These are phyloP conservation scores for Aspergillus versicolor DNA, from an alignment of 2,329 filamentous ascomycete genomes.

Conservation along the genomic window DNA sequence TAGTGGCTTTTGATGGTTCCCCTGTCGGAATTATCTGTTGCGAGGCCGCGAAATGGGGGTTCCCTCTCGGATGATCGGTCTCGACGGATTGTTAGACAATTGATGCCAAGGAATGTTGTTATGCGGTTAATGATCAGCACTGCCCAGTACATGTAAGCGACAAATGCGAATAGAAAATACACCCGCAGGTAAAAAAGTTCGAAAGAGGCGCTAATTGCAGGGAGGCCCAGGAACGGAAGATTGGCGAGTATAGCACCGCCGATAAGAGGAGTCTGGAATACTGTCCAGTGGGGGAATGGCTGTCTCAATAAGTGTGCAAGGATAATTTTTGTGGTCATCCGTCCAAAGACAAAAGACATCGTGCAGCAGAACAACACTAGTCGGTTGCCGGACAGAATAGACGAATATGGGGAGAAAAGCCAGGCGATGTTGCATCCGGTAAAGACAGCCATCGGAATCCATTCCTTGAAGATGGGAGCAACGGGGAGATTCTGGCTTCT, in stretches of 20 bases:
- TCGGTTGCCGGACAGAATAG: conserved; percentile 77
- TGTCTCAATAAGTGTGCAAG: conserved; percentile 90
- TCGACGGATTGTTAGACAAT: conserved; percentile 77
- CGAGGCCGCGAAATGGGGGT: conserved; percentile 36
- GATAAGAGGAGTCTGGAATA: conserved; percentile 82
- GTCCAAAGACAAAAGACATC: conserved; percentile 94
- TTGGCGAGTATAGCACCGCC: conserved; percentile 82
- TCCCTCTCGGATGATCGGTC: conserved; percentile 35
- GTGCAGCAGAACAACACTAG: conserved; percentile 89
- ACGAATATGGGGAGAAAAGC: conserved; percentile 87
- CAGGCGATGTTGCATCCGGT: conserved; percentile 73
- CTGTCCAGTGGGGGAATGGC: conserved; percentile 95
- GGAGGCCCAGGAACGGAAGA: conserved; percentile 72
- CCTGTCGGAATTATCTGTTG: conserved; percentile 22
- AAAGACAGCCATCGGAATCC: conserved; percentile 86
- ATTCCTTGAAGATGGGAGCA: conserved; percentile 83
- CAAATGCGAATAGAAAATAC: conserved; percentile 77
- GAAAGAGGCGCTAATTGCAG: conserved; percentile 60
- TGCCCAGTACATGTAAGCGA: conserved; percentile 94
- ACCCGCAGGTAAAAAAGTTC: conserved; percentile 81
- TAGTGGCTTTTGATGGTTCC: conserved; percentile 20
- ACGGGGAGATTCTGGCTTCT: conserved; percentile 70
- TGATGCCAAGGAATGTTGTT: conserved; percentile 88
- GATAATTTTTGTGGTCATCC: conserved; percentile 99
- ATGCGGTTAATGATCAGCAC: conserved; percentile 87